Percentiles rank a stretch among this genome's conserved stretches.
phyloP scores from a whole-genome alignment of 2,329 filamentous ascomycete genomes.

The Aspergillus ibericus region DNA sequence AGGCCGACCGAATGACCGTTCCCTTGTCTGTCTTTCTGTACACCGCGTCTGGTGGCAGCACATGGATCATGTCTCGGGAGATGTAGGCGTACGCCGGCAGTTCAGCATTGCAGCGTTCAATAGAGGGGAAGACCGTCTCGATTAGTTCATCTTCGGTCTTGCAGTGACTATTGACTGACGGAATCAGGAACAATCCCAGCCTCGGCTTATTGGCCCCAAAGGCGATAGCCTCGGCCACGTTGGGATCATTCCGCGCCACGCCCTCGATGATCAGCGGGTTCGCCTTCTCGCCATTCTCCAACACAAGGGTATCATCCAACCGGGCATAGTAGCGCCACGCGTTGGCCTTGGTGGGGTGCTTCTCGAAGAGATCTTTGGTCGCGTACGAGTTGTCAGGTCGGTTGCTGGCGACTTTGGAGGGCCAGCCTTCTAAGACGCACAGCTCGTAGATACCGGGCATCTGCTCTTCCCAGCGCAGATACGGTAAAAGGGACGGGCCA shows the following conservation, averaged over 20 bases:
- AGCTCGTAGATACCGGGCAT: slow-evolving; percentile 39
- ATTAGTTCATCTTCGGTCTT: slow-evolving; percentile 51
- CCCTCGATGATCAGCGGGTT: slow-evolving; percentile 54
- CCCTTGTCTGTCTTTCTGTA: slow-evolving; percentile 27
- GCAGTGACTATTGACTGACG: slow-evolving; percentile 41
- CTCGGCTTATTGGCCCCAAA: slow-evolving; percentile 57
- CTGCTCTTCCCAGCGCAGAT: slow-evolving; percentile 41
- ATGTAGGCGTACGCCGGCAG: slow-evolving; percentile 43
- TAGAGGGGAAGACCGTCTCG: slow-evolving; percentile 49
- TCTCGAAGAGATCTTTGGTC: slow-evolving; percentile 50
- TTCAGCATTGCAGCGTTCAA: slow-evolving; percentile 53
- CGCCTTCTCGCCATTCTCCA: slow-evolving; percentile 54
- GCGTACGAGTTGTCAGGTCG: slow-evolving; percentile 49
- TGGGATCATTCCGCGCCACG: slow-evolving; percentile 52
- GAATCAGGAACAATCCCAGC: slow-evolving; percentile 58
- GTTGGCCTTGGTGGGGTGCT: slow-evolving; percentile 43
- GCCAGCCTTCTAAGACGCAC: slow-evolving; percentile 36
- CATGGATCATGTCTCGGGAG: slow-evolving; percentile 23
- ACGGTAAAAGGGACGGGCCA: slow-evolving; percentile 41
- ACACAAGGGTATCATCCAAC: slow-evolving; percentile 48
- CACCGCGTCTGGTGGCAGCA: slow-evolving; percentile 17
- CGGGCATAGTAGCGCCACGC: slow-evolving; percentile 51
- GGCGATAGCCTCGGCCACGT: slow-evolving; percentile 58
- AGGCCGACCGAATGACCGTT: slow-evolving; percentile 24
- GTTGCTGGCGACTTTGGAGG: slow-evolving; percentile 46